Base-by-base conservation (phyloP, 306 rosid genomes). In the Sicyos baderoa region DNA sequence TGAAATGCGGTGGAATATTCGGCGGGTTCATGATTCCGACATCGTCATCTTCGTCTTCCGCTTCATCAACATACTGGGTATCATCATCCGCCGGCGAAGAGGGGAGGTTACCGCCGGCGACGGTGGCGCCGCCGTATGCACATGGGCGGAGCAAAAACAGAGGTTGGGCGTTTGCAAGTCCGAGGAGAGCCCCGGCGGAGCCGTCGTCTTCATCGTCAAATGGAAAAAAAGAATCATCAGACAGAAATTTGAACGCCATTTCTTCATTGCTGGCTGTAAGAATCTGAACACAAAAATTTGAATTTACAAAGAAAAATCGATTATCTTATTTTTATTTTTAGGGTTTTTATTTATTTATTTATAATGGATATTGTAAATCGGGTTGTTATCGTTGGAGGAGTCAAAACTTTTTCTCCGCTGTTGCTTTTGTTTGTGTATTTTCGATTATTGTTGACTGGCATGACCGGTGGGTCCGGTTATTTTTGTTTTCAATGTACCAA, bases 91-190 rank as follows among this genome's bases (percentile, higher is more conserved):
- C 91, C 18, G 79, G 76, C 3, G 93, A 87, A 3, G 95, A 88
- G 25, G 86, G 86, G 44, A 79, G 81, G 72, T 48, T 63, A 2
- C 9, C 37, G 0, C 45, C 45, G 45, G 45, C 45, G 45, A 9
- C 35, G 35, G 56, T 51, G 13, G 49, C 29, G 63, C n/a, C 62
- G 1, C 6, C 64, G 49, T 35, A 27, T 19, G 55, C 7, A 16
- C 48, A 56, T 58, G 82, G 82, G 64, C 82, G 98, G 7, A 83
- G 72, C 17, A 77, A 79, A 72, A 85, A 86, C 75, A 89, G 90
- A 96, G 84, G 83, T 7, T 86, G 96, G 98, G 88, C 96, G 0
- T 89, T 89, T 63, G 93, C 95, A 8, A 92, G 98, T 70, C 98
- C 98, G 4, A 85, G 86, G 83, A 86, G 95, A 81, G 98, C 91